Base-by-base conservation (phyloP, 805 yeast genomes). In the Saccharomyces kudriavzevii region DNA sequence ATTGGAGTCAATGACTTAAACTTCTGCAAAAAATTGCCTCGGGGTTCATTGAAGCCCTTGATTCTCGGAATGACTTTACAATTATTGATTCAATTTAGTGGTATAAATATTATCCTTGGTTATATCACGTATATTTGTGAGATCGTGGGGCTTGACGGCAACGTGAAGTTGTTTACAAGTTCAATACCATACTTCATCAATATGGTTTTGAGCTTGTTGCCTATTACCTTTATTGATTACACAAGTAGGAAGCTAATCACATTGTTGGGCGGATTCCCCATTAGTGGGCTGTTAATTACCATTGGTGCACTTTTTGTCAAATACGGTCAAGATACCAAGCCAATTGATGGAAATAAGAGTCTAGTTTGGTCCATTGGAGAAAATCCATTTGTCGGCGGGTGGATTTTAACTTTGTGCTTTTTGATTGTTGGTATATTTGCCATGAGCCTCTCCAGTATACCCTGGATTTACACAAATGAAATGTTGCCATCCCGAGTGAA, bases 381-480 rank as follows among this genome's bases (percentile, higher is more conserved):
- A 26, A 71, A 71, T 1, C 60, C 65, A 4, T 35, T 35, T 17
- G 70, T 77, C 3, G 82, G 81, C 0, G 70, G 79, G 0, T 54
- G 70, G 1, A 65, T 76, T 0, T 58, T 81, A 45, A 78, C 80
- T 0, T 60, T 79, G 3, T 73, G 77, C 45, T 72, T 75, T 43
- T 63, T 77, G 48, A 67, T 77, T 48, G 76, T 77, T 26, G 75
- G 81, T 2, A 67, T 79, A 0, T 76, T 74, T 60, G 71, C 82
- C 0, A 62, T 79, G 1, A 71, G 80, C 0, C 64, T 81, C 13
- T 67, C 77, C 0, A 72, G 81, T 46, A 74, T 74, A 2, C 73
- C 81, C 31, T 75, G 78, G 79, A 62, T 80, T 22, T 80, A 78
- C 59, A 72, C 79, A 4, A 73, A 75, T 49, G 85, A 81, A 58